Evolutionary conservation across 345 rosid genomes (phyloP).

Genomic region (Camelina laxa): DNA sequence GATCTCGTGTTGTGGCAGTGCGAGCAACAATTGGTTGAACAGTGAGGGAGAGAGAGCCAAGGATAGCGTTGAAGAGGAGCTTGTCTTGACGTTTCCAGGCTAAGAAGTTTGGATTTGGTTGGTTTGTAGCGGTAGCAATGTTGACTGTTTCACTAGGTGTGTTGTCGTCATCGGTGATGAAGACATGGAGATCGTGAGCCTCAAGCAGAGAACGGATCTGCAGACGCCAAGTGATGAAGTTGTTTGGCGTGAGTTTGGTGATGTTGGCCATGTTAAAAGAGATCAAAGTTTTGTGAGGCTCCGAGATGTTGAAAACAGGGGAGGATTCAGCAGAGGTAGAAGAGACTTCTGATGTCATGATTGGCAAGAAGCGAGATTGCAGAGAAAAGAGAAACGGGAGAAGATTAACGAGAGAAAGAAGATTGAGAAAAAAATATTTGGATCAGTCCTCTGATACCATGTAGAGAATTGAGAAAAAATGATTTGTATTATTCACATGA

Average conservation of each 20-base stretch:
- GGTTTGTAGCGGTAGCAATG: accelerated
- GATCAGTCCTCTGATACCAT: too few species aligned
- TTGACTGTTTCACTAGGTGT: not conserved
- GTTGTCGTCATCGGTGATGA: not conserved
- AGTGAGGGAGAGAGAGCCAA: not conserved
- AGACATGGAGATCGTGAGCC: not conserved
- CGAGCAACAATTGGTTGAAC: not conserved
- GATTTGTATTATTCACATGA: too few species aligned
- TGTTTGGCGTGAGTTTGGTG: not conserved
- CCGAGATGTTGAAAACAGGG: accelerated
- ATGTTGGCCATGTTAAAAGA: not conserved
- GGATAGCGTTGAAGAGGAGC: not conserved
- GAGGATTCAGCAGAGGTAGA: not conserved
- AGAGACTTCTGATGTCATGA: too few species aligned
- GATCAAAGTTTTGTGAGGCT: not conserved
- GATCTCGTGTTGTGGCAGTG: not conserved
- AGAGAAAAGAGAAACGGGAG: too few species aligned
- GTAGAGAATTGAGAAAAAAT: too few species aligned
- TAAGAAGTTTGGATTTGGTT: not conserved
- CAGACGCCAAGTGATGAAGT: not conserved
- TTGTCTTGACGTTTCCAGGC: not conserved
- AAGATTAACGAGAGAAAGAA: too few species aligned
- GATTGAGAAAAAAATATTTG: too few species aligned
- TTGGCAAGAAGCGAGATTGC: too few species aligned
- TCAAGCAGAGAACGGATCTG: not conserved